Percentiles rank a stretch among this genome's conserved stretches.
Conservation (phyloP, 305 asterid genomes). For the Salvia sclarea region DNA sequence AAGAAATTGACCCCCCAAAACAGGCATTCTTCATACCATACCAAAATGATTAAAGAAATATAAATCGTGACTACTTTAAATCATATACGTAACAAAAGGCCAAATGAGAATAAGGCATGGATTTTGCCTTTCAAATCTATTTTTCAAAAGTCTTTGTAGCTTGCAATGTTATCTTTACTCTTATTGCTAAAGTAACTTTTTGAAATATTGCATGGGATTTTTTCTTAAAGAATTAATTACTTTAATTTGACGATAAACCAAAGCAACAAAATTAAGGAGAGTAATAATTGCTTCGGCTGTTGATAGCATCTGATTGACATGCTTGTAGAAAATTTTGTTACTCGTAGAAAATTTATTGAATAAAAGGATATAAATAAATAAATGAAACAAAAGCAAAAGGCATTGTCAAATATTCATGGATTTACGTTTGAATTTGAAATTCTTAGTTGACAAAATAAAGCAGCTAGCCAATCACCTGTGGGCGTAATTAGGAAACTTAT, state of each 20-base stretch:
- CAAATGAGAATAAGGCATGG: not conserved
- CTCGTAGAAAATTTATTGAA: not conserved
- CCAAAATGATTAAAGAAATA: not conserved
- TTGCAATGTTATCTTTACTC: not conserved
- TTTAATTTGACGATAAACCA: not conserved
- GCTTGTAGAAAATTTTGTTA: too few relatives aligned
- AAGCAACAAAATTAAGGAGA: not conserved
- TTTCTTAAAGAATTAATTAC: not conserved
- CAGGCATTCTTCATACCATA: not conserved
- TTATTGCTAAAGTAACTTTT: not conserved
- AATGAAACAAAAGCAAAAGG: not conserved
- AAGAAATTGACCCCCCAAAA: not conserved
- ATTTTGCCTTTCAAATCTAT: not conserved
- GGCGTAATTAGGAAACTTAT: slow-evolving; percentile 4
- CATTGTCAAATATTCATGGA: slow-evolving; percentile 27
- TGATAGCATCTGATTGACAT: not conserved
- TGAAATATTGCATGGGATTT: not conserved
- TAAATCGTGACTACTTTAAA: not conserved
- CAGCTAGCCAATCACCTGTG: slow-evolving; percentile 30
- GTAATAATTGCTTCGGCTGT: not conserved
- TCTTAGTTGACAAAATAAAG: slow-evolving; percentile 22
- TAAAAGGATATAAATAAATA: not conserved
- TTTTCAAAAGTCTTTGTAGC: not conserved
- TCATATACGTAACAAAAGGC: not conserved
- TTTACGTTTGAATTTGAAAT: slow-evolving; percentile 30